phyloP scores from a whole-genome alignment of 257 asterid species.

The Nicotiana undulata region DNA sequence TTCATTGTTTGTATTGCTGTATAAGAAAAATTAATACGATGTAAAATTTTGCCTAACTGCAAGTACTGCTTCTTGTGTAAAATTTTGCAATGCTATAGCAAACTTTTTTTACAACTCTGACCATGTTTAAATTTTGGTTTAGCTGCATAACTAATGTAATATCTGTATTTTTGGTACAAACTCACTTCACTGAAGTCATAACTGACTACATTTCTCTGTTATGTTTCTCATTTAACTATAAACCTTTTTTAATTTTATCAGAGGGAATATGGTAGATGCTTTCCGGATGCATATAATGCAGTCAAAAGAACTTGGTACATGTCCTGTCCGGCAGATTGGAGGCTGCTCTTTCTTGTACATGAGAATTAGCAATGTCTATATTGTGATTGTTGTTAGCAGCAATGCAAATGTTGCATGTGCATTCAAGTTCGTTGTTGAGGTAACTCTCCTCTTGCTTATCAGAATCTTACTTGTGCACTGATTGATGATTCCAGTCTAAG shows the following conservation, averaged over 20 bases:
- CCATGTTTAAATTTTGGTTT: no score
- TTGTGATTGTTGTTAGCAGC: slow-evolving; percentile 98
- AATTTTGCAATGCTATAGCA: no score
- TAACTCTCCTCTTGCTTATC: slow-evolving; percentile 16
- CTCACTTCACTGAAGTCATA: no score
- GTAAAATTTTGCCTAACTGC: not conserved
- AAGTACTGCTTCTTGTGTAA: no score
- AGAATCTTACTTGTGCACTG: not conserved
- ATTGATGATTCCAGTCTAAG: not conserved
- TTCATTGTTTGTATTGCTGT: not conserved
- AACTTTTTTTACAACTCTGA: no score
- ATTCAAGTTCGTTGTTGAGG: slow-evolving; percentile 99
- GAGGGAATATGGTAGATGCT: slow-evolving; percentile 99
- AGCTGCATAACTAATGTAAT: no score
- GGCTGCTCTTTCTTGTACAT: slow-evolving; percentile 99
- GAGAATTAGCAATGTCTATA: slow-evolving; percentile 96
- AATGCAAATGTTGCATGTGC: slow-evolving; percentile 98
- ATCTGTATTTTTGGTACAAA: no score
- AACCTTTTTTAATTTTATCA: slow-evolving; percentile 16
- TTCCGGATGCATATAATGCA: slow-evolving; percentile 96
- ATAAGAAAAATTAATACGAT: not conserved
- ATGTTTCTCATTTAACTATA: not conserved
- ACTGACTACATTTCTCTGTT: not conserved
- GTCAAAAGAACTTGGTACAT: slow-evolving; percentile 98
- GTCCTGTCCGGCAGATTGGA: slow-evolving; percentile 99